A percentile compares a stretch with the other conserved stretches of the same genome.
These are phyloP conservation scores for Chrysanthemum seticuspe DNA, from an alignment of 129 eudicot species.

Conservation along the genomic window DNA sequence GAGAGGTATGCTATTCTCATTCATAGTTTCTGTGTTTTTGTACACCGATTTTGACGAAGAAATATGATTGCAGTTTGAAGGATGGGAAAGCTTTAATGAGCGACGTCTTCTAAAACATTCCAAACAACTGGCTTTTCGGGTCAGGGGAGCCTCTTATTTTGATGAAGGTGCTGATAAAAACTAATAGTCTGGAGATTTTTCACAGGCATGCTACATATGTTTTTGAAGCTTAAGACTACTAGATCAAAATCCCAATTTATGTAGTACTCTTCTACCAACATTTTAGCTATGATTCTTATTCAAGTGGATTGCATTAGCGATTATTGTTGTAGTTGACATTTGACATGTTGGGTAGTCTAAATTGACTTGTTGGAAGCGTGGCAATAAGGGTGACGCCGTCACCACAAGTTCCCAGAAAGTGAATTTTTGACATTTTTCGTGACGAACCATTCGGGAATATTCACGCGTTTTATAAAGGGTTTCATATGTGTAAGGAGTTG, in stretches of 20 bases:
- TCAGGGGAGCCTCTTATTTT: conserved; percentile 63
- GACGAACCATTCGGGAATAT: too few relatives aligned
- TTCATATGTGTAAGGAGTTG: too few relatives aligned
- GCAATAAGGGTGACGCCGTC: too few relatives aligned
- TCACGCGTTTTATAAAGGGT: too few relatives aligned
- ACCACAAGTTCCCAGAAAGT: too few relatives aligned
- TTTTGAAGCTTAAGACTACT: neutral
- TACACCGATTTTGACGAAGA: neutral
- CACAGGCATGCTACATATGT: neutral
- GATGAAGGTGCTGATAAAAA: conserved; percentile 98
- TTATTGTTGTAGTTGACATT: too few relatives aligned
- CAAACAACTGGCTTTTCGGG: conserved; percentile 87
- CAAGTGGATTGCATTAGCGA: too few relatives aligned
- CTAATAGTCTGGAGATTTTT: conserved; percentile 27
- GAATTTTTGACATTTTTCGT: too few relatives aligned
- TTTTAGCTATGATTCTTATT: too few relatives aligned
- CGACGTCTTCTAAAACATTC: conserved; percentile 78
- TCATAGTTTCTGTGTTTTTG: neutral
- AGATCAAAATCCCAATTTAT: neutral
- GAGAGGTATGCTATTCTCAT: conserved; percentile 50
- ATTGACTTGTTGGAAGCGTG: too few relatives aligned
- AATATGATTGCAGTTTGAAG: conserved; percentile 63
- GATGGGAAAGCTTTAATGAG: conserved; percentile 90
- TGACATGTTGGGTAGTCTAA: too few relatives aligned
- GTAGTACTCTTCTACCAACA: too few relatives aligned